Conservation (phyloP, 768 basidiomycete species). For the Solioccasus polychromus region DNA sequence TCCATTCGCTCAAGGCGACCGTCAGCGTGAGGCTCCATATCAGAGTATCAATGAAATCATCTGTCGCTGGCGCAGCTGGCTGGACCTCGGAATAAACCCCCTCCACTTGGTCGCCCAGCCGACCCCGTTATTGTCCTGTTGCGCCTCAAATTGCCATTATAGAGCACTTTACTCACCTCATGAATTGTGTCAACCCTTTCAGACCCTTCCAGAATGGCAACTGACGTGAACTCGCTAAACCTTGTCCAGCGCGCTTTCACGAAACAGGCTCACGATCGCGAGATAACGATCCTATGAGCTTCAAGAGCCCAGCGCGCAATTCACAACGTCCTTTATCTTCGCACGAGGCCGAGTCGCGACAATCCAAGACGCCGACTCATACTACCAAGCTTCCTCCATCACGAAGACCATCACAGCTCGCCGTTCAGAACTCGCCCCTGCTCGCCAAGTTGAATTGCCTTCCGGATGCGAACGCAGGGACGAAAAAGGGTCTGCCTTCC, state of each 20-base stretch:
- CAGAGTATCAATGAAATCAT: no score
- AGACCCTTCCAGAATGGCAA: conserved; percentile 15
- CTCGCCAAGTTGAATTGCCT: conserved; percentile 13
- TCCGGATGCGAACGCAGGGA: conserved; percentile 22
- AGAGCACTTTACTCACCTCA: not conserved
- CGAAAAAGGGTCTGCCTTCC: conserved; percentile 23
- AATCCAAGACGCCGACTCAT: conserved; percentile 22
- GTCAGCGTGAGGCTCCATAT: no score
- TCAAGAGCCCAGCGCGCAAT: not conserved
- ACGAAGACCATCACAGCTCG: conserved; percentile 19
- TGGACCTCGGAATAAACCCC: not conserved
- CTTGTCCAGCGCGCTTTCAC: conserved; percentile 14
- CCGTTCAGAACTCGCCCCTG: conserved; percentile 11
- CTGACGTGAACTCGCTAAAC: conserved; percentile 25
- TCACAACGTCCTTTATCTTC: conserved; percentile 9
- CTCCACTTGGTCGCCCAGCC: conserved; percentile 1
- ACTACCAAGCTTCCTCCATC: conserved; percentile 13
- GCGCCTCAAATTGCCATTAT: conserved; percentile 5
- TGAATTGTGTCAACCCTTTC: conserved; percentile 9
- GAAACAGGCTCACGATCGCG: conserved; percentile 26
- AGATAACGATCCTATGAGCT: conserved; percentile 27
- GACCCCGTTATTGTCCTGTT: not conserved
- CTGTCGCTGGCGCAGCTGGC: conserved; percentile 1
- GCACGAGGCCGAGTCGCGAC: conserved; percentile 17
- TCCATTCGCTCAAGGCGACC: conserved; percentile 23